Evolutionary conservation across 176 grass and related monocot species (phyloP).

Genomic region (Zoysia pacifica): DNA sequence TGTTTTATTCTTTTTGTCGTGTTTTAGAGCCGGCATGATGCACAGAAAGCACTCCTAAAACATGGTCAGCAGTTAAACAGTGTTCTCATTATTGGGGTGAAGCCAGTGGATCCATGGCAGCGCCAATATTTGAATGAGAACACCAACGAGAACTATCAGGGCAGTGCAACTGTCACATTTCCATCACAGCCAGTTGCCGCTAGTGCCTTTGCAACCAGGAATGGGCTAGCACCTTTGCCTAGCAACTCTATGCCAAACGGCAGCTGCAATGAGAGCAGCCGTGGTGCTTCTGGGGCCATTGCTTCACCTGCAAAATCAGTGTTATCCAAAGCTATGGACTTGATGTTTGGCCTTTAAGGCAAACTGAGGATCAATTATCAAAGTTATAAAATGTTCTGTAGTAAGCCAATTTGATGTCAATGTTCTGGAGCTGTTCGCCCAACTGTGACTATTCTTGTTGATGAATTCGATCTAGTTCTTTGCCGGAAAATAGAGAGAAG

Average conservation of each 20-base stretch:
- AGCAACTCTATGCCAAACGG: slow-evolving; percentile 52
- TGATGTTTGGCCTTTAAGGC: slow-evolving; percentile 84
- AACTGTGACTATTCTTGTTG: neutral
- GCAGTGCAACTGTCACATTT: slow-evolving; percentile 41
- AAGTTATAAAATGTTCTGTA: neutral
- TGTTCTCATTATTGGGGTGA: slow-evolving; percentile 84
- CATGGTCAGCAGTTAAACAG: slow-evolving; percentile 76
- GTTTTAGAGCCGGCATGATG: slow-evolving; percentile 67
- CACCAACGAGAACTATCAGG: slow-evolving; percentile 38
- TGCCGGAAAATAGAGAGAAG: neutral
- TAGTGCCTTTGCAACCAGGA: slow-evolving; percentile 40
- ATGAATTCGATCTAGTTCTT: neutral
- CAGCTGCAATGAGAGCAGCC: slow-evolving; percentile 25
- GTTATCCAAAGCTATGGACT: slow-evolving; percentile 78
- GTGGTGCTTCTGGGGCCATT: slow-evolving; percentile 51
- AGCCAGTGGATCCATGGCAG: slow-evolving; percentile 72
- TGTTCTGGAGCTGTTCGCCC: neutral
- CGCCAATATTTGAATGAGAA: slow-evolving; percentile 60
- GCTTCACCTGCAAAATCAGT: slow-evolving; percentile 81
- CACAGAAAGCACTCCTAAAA: slow-evolving; percentile 72
- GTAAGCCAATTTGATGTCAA: neutral
- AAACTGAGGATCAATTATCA: neutral
- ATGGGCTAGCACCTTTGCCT: slow-evolving; percentile 36
- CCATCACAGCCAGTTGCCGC: slow-evolving; percentile 39
- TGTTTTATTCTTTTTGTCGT: neutral